phyloP scores from a whole-genome alignment of 192 early-diverging fungal genomes.

The Coemansia sp. region DNA sequence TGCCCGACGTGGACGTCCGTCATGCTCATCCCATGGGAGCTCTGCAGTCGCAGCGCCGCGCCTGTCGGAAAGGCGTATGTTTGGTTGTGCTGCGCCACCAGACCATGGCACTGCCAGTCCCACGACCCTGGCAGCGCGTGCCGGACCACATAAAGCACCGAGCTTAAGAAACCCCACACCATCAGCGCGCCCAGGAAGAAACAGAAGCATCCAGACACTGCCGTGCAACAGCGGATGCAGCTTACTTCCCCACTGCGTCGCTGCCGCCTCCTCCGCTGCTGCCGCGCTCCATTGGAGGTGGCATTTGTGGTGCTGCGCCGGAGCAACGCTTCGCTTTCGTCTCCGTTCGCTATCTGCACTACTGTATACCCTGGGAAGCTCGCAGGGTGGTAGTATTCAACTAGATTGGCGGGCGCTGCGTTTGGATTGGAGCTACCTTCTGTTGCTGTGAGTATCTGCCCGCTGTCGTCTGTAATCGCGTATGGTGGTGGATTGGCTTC shows the following conservation, averaged over 20 bases:
- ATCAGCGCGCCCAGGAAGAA: slow-evolving; percentile 12
- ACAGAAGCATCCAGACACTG: slow-evolving; percentile 23
- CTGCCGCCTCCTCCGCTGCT: background rate
- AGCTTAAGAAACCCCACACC: slow-evolving; percentile 5
- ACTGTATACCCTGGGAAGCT: slow-evolving; percentile 49
- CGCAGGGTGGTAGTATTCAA: slow-evolving; percentile 45
- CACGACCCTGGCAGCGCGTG: slow-evolving; percentile 8
- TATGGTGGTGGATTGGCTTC: slow-evolving; percentile 16
- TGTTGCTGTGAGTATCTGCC: background rate
- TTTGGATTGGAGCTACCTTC: slow-evolving; percentile 2
- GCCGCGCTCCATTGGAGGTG: background rate
- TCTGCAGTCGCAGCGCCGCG: slow-evolving; percentile 20
- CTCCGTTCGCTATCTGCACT: slow-evolving; percentile 28
- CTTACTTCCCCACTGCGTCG: background rate
- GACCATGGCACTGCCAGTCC: slow-evolving; percentile 21
- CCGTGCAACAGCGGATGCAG: slow-evolving; percentile 12
- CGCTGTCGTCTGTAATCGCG: background rate
- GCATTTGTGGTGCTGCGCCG: background rate
- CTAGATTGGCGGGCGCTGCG: background rate
- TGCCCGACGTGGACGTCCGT: slow-evolving; percentile 19
- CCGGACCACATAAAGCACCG: slow-evolving; percentile 7
- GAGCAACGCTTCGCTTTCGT: slow-evolving; percentile 25
- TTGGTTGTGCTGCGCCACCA: slow-evolving; percentile 14
- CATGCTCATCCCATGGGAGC: slow-evolving; percentile 23
- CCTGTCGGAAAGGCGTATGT: background rate